phyloP scores from a whole-genome alignment of 495 filamentous ascomycete genomes.

The Neurospora tetrasperma region DNA sequence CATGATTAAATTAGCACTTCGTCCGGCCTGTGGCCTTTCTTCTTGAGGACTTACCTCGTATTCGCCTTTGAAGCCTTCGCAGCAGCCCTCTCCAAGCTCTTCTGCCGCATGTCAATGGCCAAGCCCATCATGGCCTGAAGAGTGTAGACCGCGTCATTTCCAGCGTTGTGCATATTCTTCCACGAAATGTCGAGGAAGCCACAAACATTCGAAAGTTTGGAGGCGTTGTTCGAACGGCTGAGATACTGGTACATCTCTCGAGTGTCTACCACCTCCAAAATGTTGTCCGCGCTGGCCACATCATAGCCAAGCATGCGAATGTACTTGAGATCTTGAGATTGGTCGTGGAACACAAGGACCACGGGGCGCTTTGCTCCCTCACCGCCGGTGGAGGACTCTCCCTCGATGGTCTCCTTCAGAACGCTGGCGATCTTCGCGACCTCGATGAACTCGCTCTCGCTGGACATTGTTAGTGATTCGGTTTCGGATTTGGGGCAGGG shows the following conservation, averaged over 20 bases:
- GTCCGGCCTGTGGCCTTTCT: not conserved
- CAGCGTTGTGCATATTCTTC: constrained; percentile 73
- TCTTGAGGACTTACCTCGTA: not conserved
- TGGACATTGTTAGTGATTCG: constrained; percentile 16
- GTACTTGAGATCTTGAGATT: constrained; percentile 54
- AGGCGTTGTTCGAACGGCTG: constrained; percentile 34
- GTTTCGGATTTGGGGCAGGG: constrained; percentile 12
- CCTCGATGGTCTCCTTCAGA: constrained; percentile 22
- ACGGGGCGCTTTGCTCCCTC: constrained; percentile 41
- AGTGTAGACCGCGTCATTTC: constrained; percentile 90
- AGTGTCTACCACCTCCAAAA: constrained; percentile 63
- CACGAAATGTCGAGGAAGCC: constrained; percentile 48
- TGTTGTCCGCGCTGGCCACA: constrained; percentile 35
- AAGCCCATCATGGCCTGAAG: constrained; percentile 65
- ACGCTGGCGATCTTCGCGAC: constrained; percentile 3
- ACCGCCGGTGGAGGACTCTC: not conserved
- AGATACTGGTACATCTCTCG: constrained; percentile 52
- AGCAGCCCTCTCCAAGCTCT: constrained; percentile 4
- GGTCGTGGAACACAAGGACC: constrained; percentile 70
- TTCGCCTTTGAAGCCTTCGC: not conserved
- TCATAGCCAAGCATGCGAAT: constrained; percentile 53
- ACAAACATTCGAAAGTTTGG: constrained; percentile 52
- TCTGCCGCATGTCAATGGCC: constrained; percentile 33
- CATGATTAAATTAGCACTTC: not conserved
- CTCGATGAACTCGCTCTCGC: constrained; percentile 24